Evolutionary conservation across 2,329 filamentous ascomycete genomes (phyloP).

Genomic region (Clonostachys rhizophaga): DNA sequence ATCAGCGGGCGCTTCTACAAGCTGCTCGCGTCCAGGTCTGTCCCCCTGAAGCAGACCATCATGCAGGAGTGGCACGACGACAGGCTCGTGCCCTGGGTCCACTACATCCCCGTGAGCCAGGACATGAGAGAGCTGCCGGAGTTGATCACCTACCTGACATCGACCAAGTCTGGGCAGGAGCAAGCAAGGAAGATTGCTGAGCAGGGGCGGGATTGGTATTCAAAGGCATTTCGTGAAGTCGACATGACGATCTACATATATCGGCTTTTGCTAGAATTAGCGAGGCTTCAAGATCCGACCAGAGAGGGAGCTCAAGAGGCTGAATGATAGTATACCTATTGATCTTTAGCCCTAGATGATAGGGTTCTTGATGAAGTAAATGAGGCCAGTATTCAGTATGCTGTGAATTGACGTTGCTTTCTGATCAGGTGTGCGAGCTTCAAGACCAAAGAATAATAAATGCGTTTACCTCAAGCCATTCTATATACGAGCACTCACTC

Average conservation of each 20-base stretch:
- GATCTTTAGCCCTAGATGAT: too few relatives aligned
- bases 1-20: slow-evolving; percentile 49
- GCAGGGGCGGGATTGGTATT: slow-evolving; percentile 49
- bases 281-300: too few relatives aligned
- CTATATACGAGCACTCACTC: too few relatives aligned
- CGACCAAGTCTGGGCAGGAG: slow-evolving; percentile 36
- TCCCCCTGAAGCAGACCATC: slow-evolving; percentile 46
- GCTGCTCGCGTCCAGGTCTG: slow-evolving; percentile 38
- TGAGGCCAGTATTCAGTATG: too few relatives aligned
- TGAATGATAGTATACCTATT: too few relatives aligned
- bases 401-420: too few relatives aligned
- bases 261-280: too few relatives aligned
- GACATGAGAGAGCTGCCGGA: slow-evolving; percentile 47
- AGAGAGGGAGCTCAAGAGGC: too few relatives aligned
- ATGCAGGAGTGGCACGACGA: slow-evolving; percentile 56
- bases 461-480: too few relatives aligned
- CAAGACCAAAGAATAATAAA: too few relatives aligned
- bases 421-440: too few relatives aligned
- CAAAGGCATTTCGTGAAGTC: slow-evolving; percentile 45
- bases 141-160: slow-evolving; percentile 38
- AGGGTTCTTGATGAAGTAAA: too few relatives aligned
- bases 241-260: slow-evolving; percentile 33
- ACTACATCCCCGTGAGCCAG: slow-evolving; percentile 49
- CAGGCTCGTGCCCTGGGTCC: slow-evolving; percentile 48
- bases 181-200: slow-evolving; percentile 47